Percentiles rank a stretch among this genome's conserved stretches.
Conservation (phyloP, 2,329 filamentous ascomycete genomes). For the Fusarium pininemorale region DNA sequence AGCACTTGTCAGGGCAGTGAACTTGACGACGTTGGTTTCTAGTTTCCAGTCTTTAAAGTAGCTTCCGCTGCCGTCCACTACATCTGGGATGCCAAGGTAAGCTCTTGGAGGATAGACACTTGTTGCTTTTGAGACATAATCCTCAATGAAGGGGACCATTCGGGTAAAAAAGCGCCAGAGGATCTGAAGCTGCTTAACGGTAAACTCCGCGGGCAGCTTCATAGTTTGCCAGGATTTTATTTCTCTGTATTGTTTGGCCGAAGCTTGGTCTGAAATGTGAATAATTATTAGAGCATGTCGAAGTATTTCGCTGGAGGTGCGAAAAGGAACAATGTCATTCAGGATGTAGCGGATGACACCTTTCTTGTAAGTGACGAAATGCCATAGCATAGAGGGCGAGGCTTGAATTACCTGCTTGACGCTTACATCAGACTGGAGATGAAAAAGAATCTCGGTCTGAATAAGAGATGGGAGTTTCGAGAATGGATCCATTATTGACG, state of each 20-base stretch:
- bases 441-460: neutral
- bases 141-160: neutral
- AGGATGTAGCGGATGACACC: neutral
- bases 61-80: neutral
- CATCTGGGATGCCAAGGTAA: neutral
- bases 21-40: neutral
- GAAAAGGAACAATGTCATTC: neutral
- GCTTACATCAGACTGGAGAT: neutral
- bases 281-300: neutral
- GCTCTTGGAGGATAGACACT: neutral
- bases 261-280: neutral
- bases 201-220: rapidly evolving
- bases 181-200: neutral
- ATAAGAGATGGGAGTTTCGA: neutral
- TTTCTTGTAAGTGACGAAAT: neutral
- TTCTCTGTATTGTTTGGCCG: neutral
- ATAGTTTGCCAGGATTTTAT: rapidly evolving
- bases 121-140: neutral
- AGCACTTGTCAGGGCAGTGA: neutral
- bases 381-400: neutral
- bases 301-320: neutral
- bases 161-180: neutral
- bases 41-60: neutral
- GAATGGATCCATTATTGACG: neutral
- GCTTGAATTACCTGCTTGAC: neutral